A percentile compares a stretch with the other conserved stretches of the same genome.
phyloP scores from a whole-genome alignment of 2,329 filamentous ascomycete species.

The Lecanoromycetidae sp. region DNA sequence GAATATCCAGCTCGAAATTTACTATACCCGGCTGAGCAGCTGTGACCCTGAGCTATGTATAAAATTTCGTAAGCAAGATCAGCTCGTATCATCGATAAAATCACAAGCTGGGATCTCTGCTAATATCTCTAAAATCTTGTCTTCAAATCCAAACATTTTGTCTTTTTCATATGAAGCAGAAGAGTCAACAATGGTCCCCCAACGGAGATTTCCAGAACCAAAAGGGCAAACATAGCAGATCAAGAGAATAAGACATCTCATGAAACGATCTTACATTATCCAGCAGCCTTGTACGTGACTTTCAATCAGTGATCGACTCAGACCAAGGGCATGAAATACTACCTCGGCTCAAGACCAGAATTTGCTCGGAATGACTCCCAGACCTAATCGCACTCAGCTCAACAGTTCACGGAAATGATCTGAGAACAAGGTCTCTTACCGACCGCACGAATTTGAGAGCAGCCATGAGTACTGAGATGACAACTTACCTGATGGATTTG shows the following conservation, averaged over 20 bases:
- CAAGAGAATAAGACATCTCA: background rate
- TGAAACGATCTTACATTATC: slow-evolving; percentile 29
- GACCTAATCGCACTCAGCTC: slow-evolving; percentile 45
- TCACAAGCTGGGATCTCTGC: too few species aligned
- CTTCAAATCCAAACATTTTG: too few species aligned
- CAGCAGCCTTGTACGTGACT: slow-evolving; percentile 22
- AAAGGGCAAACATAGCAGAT: too few species aligned
- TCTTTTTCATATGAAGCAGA: too few species aligned
- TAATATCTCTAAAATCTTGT: too few species aligned
- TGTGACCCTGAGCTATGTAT: slow-evolving; percentile 45
- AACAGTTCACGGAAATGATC: slow-evolving; percentile 5
- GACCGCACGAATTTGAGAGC: slow-evolving; percentile 53
- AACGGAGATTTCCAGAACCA: too few species aligned
- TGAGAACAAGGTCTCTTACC: slow-evolving; percentile 32
- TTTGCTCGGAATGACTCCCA: slow-evolving; percentile 74
- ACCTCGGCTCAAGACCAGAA: slow-evolving; percentile 85
- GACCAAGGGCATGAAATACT: slow-evolving; percentile 15
- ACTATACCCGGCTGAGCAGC: slow-evolving; percentile 49
- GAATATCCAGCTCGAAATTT: slow-evolving; percentile 52
- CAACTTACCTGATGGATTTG: background rate
- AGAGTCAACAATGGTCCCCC: too few species aligned
- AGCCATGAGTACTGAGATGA: too few species aligned
- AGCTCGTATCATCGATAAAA: too few species aligned
- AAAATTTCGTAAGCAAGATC: background rate
- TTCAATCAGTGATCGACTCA: background rate